These are phyloP conservation scores for Mortierella sp. DNA, from an alignment of 371 early-diverging fungal genomes.

Conservation along the genomic window DNA sequence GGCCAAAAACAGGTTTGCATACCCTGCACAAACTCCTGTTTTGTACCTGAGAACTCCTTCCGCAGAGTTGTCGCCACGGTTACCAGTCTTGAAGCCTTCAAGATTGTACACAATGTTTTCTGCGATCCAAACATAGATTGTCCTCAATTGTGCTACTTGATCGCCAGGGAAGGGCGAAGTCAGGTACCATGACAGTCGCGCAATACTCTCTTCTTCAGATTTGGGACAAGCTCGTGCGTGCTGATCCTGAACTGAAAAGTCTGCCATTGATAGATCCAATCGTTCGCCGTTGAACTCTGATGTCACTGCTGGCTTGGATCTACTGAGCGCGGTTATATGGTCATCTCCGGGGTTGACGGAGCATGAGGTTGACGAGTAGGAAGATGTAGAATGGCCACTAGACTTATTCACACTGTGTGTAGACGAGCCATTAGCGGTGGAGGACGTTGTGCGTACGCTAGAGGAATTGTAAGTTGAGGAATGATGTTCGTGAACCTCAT, in stretches of 20 bases:
- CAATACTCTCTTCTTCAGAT: conserved; percentile 35
- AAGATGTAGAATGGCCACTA: background rate
- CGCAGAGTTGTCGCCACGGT: conserved; percentile 26
- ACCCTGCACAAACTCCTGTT: conserved; percentile 43
- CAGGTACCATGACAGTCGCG: conserved; percentile 34
- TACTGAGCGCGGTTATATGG: background rate
- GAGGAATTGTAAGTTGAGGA: conserved; percentile 13
- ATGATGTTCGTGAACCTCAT: conserved; percentile 7
- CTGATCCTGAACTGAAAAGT: conserved; percentile 38
- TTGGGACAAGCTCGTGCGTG: conserved; percentile 35
- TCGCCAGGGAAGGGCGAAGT: conserved; percentile 46
- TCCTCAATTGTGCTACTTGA: conserved; percentile 41
- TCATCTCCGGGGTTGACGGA: conserved; percentile 6
- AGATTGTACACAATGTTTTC: conserved; percentile 31
- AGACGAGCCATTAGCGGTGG: background rate
- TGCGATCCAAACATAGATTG: conserved; percentile 41
- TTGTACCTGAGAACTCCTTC: conserved; percentile 30
- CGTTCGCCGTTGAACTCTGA: conserved; percentile 37
- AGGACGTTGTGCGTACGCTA: background rate
- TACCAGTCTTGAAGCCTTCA: conserved; percentile 11
- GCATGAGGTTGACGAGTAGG: background rate
- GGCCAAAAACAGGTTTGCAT: conserved; percentile 31
- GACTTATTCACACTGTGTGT: background rate
- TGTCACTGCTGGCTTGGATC: conserved; percentile 12
- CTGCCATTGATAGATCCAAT: conserved; percentile 22